phyloP scores from a whole-genome alignment of 2,329 filamentous ascomycete species.

The Emmonsiellopsis sp. region DNA sequence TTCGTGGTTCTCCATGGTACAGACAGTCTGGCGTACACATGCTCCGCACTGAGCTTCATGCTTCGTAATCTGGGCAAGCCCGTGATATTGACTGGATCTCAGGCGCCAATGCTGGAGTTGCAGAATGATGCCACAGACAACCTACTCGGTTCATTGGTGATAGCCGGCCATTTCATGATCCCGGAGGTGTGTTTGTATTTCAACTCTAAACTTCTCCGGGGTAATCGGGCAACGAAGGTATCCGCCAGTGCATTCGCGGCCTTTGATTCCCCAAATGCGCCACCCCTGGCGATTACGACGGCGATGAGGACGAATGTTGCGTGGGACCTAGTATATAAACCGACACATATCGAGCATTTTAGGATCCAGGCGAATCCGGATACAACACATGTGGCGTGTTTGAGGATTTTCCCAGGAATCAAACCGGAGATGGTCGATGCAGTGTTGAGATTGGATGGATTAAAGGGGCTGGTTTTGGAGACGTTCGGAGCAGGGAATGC shows the following conservation, averaged over 20 bases:
- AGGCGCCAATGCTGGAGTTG: slow-evolving; percentile 79
- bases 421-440: slow-evolving; percentile 88
- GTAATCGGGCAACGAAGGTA: slow-evolving; percentile 80
- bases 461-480: slow-evolving; percentile 76
- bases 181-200: slow-evolving; percentile 92
- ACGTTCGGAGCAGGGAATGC: slow-evolving; percentile 92
- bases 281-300: slow-evolving; percentile 71
- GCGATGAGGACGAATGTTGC: slow-evolving; percentile 71
- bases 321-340: slow-evolving; percentile 67
- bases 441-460: slow-evolving; percentile 63
- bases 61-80: slow-evolving; percentile 83
- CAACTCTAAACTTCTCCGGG: slow-evolving; percentile 80
- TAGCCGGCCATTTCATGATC: slow-evolving; percentile 85
- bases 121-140: slow-evolving; percentile 91
- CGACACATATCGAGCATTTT: slow-evolving; percentile 65
- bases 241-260: slow-evolving; percentile 79
- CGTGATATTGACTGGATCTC: slow-evolving; percentile 73
- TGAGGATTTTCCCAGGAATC: slow-evolving; percentile 87
- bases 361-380: slow-evolving; percentile 64
- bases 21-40: slow-evolving; percentile 80
- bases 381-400: slow-evolving; percentile 79
- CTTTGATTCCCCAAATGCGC: slow-evolving; percentile 79
- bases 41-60: slow-evolving; percentile 88
- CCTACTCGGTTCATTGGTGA: slow-evolving; percentile 74
- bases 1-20: slow-evolving; percentile 89